Conservation (phyloP, 2,329 filamentous ascomycete species). For the Cladosporium velox region DNA sequence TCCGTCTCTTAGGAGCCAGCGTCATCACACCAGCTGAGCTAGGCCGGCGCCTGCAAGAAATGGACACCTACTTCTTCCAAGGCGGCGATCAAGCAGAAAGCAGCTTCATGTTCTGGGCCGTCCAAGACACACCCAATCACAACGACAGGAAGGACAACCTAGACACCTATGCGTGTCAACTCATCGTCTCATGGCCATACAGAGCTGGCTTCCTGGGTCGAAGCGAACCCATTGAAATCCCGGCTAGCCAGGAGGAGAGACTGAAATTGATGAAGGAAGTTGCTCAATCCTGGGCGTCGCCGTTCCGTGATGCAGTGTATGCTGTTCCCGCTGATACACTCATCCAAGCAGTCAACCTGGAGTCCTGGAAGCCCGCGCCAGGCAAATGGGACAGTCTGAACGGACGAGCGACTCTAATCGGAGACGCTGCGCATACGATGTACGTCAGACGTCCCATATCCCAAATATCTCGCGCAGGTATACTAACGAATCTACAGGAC, state of each 20-base stretch:
- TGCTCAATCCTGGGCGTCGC: constrained; percentile 21
- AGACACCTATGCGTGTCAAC: constrained; percentile 25
- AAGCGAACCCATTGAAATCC: constrained; percentile 41
- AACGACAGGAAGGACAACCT: constrained; percentile 9
- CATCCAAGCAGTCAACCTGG: constrained; percentile 23
- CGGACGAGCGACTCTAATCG: constrained; percentile 9
- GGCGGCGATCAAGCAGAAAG: constrained; percentile 56
- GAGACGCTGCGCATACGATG: constrained; percentile 20
- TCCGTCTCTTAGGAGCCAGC: constrained; percentile 48
- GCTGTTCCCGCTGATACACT: constrained; percentile 21
- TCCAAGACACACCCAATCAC: constrained; percentile 54
- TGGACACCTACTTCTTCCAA: constrained; percentile 59
- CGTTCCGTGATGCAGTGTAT: constrained; percentile 23
- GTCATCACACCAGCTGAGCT: constrained; percentile 45
- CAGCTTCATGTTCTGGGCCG: constrained; percentile 57
- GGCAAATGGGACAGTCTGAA: constrained; percentile 1
- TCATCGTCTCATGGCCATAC: constrained; percentile 50
- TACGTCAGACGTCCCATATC: neutral
- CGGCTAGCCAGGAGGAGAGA: constrained; percentile 36
- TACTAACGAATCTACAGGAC: constrained; percentile 3
- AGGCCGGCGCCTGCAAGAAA: constrained; percentile 46
- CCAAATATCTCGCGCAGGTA: neutral
- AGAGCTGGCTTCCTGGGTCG: constrained; percentile 28
- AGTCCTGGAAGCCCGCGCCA: constrained; percentile 23
- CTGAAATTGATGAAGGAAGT: constrained; percentile 25